Percentiles rank a stretch among this genome's conserved stretches.
Evolutionary conservation across 768 basidiomycete genomes (phyloP).

Genomic region (Xerocomus spinulosus): DNA sequence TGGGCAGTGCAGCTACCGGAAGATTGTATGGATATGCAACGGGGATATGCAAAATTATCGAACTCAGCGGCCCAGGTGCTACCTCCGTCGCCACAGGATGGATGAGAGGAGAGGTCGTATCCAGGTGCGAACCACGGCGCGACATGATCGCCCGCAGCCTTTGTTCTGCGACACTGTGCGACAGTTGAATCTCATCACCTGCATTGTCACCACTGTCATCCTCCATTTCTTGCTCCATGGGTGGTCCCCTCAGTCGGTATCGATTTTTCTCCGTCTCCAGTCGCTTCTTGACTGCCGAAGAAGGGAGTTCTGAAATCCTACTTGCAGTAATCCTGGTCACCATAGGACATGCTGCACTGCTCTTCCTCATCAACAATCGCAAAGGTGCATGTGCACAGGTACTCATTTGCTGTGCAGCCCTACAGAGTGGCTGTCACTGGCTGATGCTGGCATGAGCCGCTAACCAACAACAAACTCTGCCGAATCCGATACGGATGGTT

Average conservation of each 20-base stretch:
- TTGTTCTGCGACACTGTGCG: constrained; percentile 66
- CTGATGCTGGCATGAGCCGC: constrained; percentile 37
- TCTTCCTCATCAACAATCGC: constrained; percentile 49
- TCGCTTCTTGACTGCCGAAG: constrained; percentile 20
- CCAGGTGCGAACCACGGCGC: constrained; percentile 36
- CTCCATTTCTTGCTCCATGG: constrained; percentile 62
- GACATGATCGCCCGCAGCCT: constrained; percentile 55
- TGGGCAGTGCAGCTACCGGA: constrained; percentile 58
- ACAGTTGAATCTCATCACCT: constrained; percentile 50
- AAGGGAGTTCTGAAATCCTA: constrained; percentile 25
- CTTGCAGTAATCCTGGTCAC: constrained; percentile 43
- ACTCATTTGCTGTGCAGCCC: constrained; percentile 26
- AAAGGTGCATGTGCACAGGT: constrained; percentile 29
- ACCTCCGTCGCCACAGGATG: constrained; percentile 14
- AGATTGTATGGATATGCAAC: constrained; percentile 69
- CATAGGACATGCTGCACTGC: constrained; percentile 55
- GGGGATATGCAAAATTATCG: constrained; percentile 49
- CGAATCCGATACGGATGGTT: constrained; percentile 59
- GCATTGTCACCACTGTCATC: constrained; percentile 52
- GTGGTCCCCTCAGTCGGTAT: constrained; percentile 63
- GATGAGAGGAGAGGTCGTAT: constrained; percentile 17
- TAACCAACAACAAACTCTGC: constrained; percentile 45
- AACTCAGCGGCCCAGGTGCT: constrained; percentile 22
- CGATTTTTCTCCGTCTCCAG: constrained; percentile 33
- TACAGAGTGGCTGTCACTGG: constrained; percentile 14